Percentiles rank a stretch among this genome's conserved stretches.
phyloP scores from a whole-genome alignment of 768 basidiomycete species.

The Fomitopsis serialis region DNA sequence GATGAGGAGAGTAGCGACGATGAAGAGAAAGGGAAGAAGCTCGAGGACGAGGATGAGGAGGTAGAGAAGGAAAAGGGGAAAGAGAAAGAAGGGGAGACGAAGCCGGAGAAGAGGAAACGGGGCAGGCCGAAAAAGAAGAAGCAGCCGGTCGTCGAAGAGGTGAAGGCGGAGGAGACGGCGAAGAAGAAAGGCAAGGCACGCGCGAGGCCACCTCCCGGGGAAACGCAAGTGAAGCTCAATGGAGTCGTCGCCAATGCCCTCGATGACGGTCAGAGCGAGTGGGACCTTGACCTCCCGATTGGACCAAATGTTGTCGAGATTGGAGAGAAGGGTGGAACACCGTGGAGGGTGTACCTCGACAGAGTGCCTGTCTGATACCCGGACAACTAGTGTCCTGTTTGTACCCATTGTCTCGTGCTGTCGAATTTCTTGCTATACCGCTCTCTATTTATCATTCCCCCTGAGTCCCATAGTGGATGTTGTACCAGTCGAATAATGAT shows the following conservation, averaged over 20 bases:
- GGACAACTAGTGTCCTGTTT: neutral
- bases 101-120: constrained; percentile 10
- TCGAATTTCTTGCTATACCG: neutral
- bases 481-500: too few relatives aligned
- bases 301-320: constrained; percentile 67
- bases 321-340: constrained; percentile 62
- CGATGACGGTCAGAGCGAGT: constrained; percentile 43
- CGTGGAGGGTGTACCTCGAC: constrained; percentile 64
- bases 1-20: constrained; percentile 38
- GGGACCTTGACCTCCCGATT: constrained; percentile 55
- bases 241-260: constrained; percentile 40
- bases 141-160: constrained; percentile 1
- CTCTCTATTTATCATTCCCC: neutral
- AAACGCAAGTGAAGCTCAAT: constrained; percentile 62
- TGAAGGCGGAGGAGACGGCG: constrained; percentile 8
- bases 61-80: constrained; percentile 9
- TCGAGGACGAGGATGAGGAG: constrained; percentile 19
- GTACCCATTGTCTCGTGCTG: neutral
- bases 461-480: too few relatives aligned
- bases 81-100: constrained; percentile 19
- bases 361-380: constrained; percentile 2
- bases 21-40: constrained; percentile 7
- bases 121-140: constrained; percentile 18
- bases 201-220: constrained; percentile 29
- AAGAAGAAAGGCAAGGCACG: constrained; percentile 14